Evolutionary conservation across 225 moss, liverwort and hornwort genomes (phyloP).

Genomic region (Straminergon stramineum): DNA sequence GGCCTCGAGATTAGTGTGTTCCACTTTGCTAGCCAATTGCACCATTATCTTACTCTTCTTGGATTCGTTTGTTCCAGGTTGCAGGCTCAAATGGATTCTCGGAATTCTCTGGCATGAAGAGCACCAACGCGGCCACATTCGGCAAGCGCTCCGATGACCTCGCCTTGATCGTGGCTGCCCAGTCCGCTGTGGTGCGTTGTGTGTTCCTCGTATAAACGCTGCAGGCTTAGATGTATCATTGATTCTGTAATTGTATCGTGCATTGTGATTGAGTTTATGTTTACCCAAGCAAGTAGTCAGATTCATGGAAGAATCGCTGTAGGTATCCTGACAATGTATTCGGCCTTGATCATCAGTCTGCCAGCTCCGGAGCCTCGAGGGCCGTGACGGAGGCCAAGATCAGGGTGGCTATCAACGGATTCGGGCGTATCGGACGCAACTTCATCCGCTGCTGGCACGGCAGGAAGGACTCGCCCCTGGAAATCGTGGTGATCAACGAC

Average conservation of each 20-base stretch:
- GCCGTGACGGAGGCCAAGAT: slow-evolving; percentile 72
- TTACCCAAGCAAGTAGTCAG: no score
- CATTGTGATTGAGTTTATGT: background rate
- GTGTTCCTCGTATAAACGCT: background rate
- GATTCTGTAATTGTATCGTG: background rate
- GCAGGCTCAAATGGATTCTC: slow-evolving; percentile 41
- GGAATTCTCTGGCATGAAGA: slow-evolving; percentile 80
- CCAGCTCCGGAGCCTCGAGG: slow-evolving; percentile 44
- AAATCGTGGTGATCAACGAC: slow-evolving; percentile 85
- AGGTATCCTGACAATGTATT: background rate
- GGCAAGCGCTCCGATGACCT: slow-evolving; percentile 74
- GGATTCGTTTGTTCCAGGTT: background rate
- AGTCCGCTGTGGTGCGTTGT: slow-evolving; percentile 49
- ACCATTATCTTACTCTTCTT: background rate
- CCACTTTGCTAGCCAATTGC: no score
- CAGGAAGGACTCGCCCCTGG: slow-evolving; percentile 72
- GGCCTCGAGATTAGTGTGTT: background rate
- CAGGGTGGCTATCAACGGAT: slow-evolving; percentile 84
- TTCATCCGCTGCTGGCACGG: slow-evolving; percentile 93
- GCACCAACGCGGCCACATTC: slow-evolving; percentile 43
- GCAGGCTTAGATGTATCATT: background rate
- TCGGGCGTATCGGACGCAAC: slow-evolving; percentile 91
- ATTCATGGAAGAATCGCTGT: background rate
- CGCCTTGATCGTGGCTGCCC: slow-evolving; percentile 36
- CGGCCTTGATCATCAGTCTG: slow-evolving; percentile 14